phyloP scores from a whole-genome alignment of 805 yeast species.

The Myxozyma sirexii region DNA sequence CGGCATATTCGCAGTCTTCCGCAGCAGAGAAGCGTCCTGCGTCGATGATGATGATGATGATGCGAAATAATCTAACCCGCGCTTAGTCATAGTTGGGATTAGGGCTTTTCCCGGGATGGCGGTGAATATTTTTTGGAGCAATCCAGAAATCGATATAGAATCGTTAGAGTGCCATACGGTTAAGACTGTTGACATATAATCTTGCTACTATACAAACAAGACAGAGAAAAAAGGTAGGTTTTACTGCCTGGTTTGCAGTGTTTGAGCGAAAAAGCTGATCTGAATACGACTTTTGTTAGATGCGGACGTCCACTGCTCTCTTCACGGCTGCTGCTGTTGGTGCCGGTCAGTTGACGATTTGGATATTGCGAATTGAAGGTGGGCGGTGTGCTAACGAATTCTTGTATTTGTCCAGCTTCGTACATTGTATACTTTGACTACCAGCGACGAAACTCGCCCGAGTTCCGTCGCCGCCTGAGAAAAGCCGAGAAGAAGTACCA shows the following conservation, averaged over 20 bases:
- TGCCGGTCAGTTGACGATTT: slow-evolving; percentile 3
- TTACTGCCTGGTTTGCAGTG: no score
- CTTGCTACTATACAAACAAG: no score
- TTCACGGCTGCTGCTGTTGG: slow-evolving; percentile 15
- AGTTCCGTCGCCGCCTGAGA: slow-evolving; percentile 76
- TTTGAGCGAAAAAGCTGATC: no score
- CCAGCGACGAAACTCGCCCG: slow-evolving; percentile 78
- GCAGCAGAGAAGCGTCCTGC: neutral
- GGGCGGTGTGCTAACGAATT: neutral
- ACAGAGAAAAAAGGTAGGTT: no score
- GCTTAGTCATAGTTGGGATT: neutral
- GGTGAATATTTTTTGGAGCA: no score
- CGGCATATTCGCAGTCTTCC: slow-evolving; percentile 22
- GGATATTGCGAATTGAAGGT: neutral
- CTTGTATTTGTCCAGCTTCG: slow-evolving; percentile 38
- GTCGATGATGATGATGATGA: neutral
- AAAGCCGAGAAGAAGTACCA: slow-evolving; percentile 61
- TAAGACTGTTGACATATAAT: no score
- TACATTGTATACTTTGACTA: slow-evolving; percentile 92
- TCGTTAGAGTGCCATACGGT: no score
- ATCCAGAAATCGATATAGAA: no score
- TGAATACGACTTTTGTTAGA: neutral
- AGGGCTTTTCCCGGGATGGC: neutral
- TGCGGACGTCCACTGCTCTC: slow-evolving; percentile 14
- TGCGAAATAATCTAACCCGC: neutral